Evolutionary conservation across 768 basidiomycete genomes (phyloP), one percentile per base, ranked within the genome.

Genomic region (Leccinum broughii): DNA sequence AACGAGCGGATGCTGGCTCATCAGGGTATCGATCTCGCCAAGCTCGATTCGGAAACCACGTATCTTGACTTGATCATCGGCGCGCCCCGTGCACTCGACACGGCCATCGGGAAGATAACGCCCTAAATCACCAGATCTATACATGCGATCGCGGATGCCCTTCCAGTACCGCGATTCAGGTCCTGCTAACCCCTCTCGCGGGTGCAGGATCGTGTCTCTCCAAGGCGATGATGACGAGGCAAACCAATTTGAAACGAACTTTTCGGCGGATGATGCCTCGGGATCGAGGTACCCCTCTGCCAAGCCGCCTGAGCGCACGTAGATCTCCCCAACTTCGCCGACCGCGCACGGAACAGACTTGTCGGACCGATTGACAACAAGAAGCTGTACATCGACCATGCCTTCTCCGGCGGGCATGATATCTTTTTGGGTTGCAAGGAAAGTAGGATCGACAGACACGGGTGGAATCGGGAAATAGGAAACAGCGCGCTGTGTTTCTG

Each of bases 11-110:
- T 98, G 95, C 68, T 95, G 88, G 66, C 90, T 92, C 58, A 99
- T 85, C 77, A 96, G 88, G 0, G 92, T 97, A 72, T 99, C 97
- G 64, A 99, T 97, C 74, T 99, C 97, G 15, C 95, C 95, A 7
- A 98, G 83, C 73, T 99, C 97, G 69, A 99, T 98, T 26, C 97
- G 83, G 87, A 99, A 99, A 2, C 97, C 97, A 57, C 97, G 91
- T 75, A 99, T 98, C 78, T 99, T 98, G 77, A 99, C 93, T 71
- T 99, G 97, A 71, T 98, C 96, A 71, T 99, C 97, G 2, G 96
- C 95, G 22, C 97, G 86, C 20, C 97, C 97, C 0, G 92, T 95
- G 72, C 97, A 98, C 74, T 99, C 97, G 11, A 99, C 97, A 34
- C 84, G 86, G 5, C 97, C 97, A 72, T 90, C 84, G 1, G 97